Evolutionary conservation across 495 filamentous ascomycete species (phyloP), one percentile per base, ranked within the genome.

Genomic region (Penicillium odoratum): DNA sequence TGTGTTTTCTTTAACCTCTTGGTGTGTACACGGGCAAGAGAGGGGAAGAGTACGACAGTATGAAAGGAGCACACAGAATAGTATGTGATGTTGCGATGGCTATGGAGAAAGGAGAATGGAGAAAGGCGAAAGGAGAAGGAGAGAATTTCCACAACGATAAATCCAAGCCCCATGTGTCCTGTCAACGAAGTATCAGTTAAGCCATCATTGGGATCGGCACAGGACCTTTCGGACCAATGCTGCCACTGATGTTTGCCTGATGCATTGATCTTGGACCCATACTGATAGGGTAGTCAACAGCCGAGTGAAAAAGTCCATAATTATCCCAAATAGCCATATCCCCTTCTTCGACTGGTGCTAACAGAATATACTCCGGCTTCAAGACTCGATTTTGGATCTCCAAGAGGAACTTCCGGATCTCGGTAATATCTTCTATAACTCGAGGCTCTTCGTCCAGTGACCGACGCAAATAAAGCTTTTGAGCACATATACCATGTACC

Each of bases 241-340:
- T 62, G 5, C 61, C 63, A 44, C 53, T 47, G 33, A 73, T 71
- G 40, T 73, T 71, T 28, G 69, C 70, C 50, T 73, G 70, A 40
- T 73, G 70, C 70, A 73, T 73, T 25, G 70, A 63, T n/a, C 70
- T 38, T 18, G 70, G 61, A 3, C 70, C 69, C 28, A 65, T 65
- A 13, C 49, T 59, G 21, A 58, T 55, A 5, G 70, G 67, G 56
- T 71, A 73, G 49, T 73, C 70, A 45, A 73, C 58, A n/a, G 69
- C 69, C 3, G 70, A 70, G 53, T 73, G 68, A 48, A 71, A 71
- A 51, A 69, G 51, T 45, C 68, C 64, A 34, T 71, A 69, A 55
- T 73, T 73, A 16, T 67, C 68, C 70, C 68, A 73, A 48, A 67
- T 63, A 34, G 66, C 64, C 49, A 73, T 69, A 55, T 72, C 69